Base-by-base conservation (phyloP, 495 filamentous ascomycete genomes). In the Penicillium silybi region DNA sequence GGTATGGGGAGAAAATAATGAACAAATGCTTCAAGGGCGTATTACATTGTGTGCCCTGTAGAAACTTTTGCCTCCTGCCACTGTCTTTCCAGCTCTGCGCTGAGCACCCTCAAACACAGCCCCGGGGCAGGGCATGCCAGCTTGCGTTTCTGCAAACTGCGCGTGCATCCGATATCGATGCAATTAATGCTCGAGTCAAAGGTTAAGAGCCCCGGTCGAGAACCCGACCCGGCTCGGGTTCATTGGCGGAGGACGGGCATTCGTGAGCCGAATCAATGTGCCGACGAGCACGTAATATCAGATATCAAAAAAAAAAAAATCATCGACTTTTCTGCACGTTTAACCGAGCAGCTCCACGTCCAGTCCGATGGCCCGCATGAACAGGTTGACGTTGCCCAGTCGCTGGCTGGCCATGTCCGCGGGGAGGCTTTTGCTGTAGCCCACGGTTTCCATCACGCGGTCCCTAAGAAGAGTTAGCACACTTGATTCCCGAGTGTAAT, bases 351-450 rank as follows among this genome's bases (percentile, higher is more conserved):
- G 75, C 59, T 96, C 93, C 29, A 98, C 93, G 75, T 97, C 95
- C 59, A 98, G 78, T 4, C 93, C 95, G 67, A 98, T 97, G 46
- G 92, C 93, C 55, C 90, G 83, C 92, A 98, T 97, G 67, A 98
- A 98, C 25, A 98, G 73, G 69, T 98, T 97, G 57, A 98, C 95
- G 64, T 96, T 92, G 50, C 85, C 85, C 41, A 95, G 76, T 48
- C 91, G 85, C 64, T 86, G 80, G 58, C 80, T 83, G 16, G 85
- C 82, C 82, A 96, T 85, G 38, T 93, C 90, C 16, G 84, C 77
- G 11, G 95, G 93, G 13, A 97, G 81, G 2, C 87, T 89, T 75
- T 93, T 96, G 63, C 88, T 85, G 27, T 95, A 83, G 34, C 76
- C 71, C 7, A 97, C 87, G 3, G 93, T 97, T 63, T 96, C 93